Base-by-base conservation (phyloP, 2,329 filamentous ascomycete species). In the Sarocladium strictum region DNA sequence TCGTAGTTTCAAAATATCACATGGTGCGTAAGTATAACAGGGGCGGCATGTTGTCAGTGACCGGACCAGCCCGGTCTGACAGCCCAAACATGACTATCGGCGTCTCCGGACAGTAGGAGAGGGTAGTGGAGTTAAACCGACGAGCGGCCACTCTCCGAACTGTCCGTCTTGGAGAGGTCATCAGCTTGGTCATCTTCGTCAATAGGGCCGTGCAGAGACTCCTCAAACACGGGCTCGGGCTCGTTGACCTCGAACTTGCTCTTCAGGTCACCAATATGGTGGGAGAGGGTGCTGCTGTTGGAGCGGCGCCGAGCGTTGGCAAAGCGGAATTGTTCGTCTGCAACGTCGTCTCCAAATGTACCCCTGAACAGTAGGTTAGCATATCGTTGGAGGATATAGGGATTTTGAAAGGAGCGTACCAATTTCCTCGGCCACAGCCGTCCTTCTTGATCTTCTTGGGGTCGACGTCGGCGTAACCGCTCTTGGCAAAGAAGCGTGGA, bases 381-480 rank as follows among this genome's bases (percentile, higher is more conserved):
- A 32, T 43, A 43, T 21, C 3, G 17, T 17, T n/a, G n/a, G n/a
- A n/a, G n/a, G n/a, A n/a, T n/a, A n/a, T n/a, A n/a, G n/a, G n/a
- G n/a, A n/a, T n/a, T n/a, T n/a, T n/a, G 24, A 43, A 38, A 33
- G 27, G 23, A 29, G 66, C 86, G 72, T 82, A 96, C 93, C 93
- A 99, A 73, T 97, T 97, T 68, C 88, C 90, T 73, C 89, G 92
- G 62, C 93, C 93, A 62, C 83, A 87, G 59, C 93, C 93, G 66
- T 96, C 89, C 79, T 99, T 99, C 85, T 99, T 99, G 68, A 88
- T 86, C 79, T 95, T 94, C 72, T 90, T 91, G 58, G 94, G 93
- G 67, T 96, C 89, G 62, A 80, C 78, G 67, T 91, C 91, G 64
- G 84, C 77, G 67, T 87, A 86, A 61, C 93, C 93, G 57, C 83